Conservation (phyloP, 2,329 filamentous ascomycete genomes). For the Bipolaris sorokiniana region DNA sequence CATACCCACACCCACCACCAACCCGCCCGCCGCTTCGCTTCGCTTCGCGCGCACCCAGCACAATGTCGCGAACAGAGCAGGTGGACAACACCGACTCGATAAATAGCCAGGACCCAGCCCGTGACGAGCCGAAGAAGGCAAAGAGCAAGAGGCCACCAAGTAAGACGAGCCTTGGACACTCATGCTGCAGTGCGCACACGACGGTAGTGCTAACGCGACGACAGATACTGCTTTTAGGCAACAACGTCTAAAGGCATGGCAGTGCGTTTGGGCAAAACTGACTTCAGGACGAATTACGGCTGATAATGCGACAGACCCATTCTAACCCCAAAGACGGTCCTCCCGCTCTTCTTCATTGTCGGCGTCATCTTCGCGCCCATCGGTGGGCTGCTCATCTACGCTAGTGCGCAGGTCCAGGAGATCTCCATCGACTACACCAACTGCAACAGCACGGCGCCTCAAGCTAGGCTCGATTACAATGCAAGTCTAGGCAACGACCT, state of each 20-base stretch:
- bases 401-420: constrained; percentile 88
- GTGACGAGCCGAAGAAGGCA: constrained; percentile 63
- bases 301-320: constrained; percentile 72
- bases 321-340: constrained; percentile 89
- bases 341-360: constrained; percentile 88
- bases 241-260: constrained; percentile 97
- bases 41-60: constrained; percentile 33
- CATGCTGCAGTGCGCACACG: constrained; percentile 12
- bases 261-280: constrained; percentile 64
- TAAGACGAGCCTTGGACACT: constrained; percentile 57
- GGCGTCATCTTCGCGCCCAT: constrained; percentile 94
- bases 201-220: constrained; percentile 26
- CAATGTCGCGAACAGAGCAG: constrained; percentile 55
- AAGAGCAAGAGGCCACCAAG: constrained; percentile 93
- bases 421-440: constrained; percentile 88
- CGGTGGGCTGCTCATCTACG: constrained; percentile 83
- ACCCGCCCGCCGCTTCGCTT: constrained; percentile 39
- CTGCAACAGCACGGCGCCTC: constrained; percentile 68
- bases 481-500: constrained; percentile 42
- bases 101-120: constrained; percentile 51
- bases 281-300: constrained; percentile 20
- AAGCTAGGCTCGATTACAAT: constrained; percentile 25
- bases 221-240: constrained; percentile 95
- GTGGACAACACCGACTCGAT: constrained; percentile 53
- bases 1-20: constrained; percentile 25